These are phyloP conservation scores for Penicillium sp. DNA, from an alignment of 2,329 filamentous ascomycete species.

Conservation along the genomic window DNA sequence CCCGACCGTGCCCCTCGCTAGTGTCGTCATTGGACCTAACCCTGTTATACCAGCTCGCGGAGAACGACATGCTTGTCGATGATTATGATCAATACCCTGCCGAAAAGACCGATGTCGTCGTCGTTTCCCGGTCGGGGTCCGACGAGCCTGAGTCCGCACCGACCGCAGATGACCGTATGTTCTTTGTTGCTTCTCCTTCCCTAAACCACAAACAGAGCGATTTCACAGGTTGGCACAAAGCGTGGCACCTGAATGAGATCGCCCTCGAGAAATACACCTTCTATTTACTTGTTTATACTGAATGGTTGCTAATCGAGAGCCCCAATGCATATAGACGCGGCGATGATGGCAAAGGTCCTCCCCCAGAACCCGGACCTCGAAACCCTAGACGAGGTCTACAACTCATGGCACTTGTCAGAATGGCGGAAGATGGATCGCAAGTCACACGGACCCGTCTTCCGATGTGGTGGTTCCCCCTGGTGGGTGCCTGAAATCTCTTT, in stretches of 20 bases:
- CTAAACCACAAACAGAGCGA: not conserved
- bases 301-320: slow-evolving; percentile 2
- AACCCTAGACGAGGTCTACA: slow-evolving; percentile 68
- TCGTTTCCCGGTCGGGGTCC: slow-evolving; percentile 60
- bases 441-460: slow-evolving; percentile 82
- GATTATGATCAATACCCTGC: slow-evolving; percentile 57
- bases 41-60: slow-evolving; percentile 46
- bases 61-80: slow-evolving; percentile 63
- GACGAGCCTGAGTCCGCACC: slow-evolving; percentile 56
- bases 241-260: not conserved
- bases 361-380: slow-evolving; percentile 75
- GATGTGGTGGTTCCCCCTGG: slow-evolving; percentile 86
- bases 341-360: slow-evolving; percentile 79
- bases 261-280: not conserved
- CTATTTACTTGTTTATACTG: not conserved
- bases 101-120: slow-evolving; percentile 61
- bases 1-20: slow-evolving; percentile 25
- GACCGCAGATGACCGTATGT: slow-evolving; percentile 58
- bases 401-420: slow-evolving; percentile 84
- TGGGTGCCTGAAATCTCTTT: slow-evolving; percentile 43
- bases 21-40: slow-evolving; percentile 32
- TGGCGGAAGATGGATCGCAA: slow-evolving; percentile 76
- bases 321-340: slow-evolving; percentile 61
- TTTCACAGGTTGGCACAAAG: not conserved
- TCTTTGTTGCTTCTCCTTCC: slow-evolving; percentile 11